Base-by-base conservation (phyloP, 371 early-diverging fungal genomes). In the Mortierella sp. region DNA sequence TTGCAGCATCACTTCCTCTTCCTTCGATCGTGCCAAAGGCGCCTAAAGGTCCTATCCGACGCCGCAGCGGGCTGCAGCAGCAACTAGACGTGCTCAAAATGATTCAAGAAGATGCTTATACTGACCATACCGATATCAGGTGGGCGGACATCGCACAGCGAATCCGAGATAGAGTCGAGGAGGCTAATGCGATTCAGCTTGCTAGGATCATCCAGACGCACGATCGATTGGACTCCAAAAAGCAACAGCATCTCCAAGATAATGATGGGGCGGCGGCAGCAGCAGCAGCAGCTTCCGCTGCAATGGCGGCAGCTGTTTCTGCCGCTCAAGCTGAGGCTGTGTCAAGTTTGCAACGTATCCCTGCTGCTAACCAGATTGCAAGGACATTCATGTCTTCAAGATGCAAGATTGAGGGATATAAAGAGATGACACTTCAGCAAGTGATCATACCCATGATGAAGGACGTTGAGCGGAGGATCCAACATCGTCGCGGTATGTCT, bases 351-450 rank as follows among this genome's bases (percentile, higher is more conserved):
- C 81, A 81, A 39, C 60, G 72, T 18, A 52, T 81, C 12, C 81
- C 81, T 4, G 81, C 81, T 1, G 75, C 81, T 16, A 81, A 81
- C 52, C 81, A 81, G 58, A 72, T 75, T 49, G 75, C 81, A 5
- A 26, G 81, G 9, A 81, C 81, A 24, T 81, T 81, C 60, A 81
- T 81, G 81, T 81, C 81, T 14, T 70, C 81, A 5, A 68, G 81
- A 2, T 81, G 81, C 64, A 75, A 76, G 63, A 75, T 72, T 39
- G 72, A 72, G 12, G 76, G 76, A 1, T 81, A 81, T 47, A 72
- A 73, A 9, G 73, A 75, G 26, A 72, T 81, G 81, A 72, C 70
- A 9, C 55, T 81, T 12, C 72, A 75, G 51, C 62, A 81, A 52
- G 81, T 81, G 35, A 72, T 81, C 30, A 55, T 61, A n/a, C 57